phyloP scores from a whole-genome alignment of 345 rosid species.

The Populus pruinosa region DNA sequence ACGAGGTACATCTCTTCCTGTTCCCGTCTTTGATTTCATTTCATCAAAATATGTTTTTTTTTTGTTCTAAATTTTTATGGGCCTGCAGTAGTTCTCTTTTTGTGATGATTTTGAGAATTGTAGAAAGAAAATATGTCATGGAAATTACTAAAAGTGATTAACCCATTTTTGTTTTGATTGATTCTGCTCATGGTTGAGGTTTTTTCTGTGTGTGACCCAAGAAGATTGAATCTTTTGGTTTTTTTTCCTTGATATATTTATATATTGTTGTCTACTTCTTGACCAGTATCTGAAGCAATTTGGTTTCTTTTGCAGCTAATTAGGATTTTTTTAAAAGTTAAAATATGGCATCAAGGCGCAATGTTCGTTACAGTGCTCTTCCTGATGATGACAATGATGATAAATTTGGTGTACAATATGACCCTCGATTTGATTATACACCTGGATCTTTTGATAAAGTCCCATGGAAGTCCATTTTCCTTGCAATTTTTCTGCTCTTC shows the following conservation, averaged over 20 bases:
- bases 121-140: background rate
- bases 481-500: conserved; percentile 61
- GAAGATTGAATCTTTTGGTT: background rate
- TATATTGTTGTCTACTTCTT: background rate
- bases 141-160: background rate
- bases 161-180: background rate
- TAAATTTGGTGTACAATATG: conserved; percentile 28
- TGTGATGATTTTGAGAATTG: background rate
- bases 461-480: conserved; percentile 78
- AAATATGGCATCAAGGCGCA: conserved; percentile 59
- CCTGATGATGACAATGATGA: conserved; percentile 52
- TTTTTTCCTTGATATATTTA: background rate
- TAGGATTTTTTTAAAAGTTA: background rate
- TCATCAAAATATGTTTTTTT: background rate
- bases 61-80: too few species aligned
- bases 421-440: conserved; percentile 69
- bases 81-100: background rate
- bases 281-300: background rate
- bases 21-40: background rate
- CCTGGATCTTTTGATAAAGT: conserved; percentile 61
- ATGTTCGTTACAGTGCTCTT: conserved; percentile 50
- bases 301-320: background rate
- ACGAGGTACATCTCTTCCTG: background rate
- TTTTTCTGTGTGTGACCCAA: background rate
- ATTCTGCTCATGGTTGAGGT: background rate